These are phyloP conservation scores for Eimeria acervulina DNA, from an alignment of 169 alveolate species.

Conservation along the genomic window DNA sequence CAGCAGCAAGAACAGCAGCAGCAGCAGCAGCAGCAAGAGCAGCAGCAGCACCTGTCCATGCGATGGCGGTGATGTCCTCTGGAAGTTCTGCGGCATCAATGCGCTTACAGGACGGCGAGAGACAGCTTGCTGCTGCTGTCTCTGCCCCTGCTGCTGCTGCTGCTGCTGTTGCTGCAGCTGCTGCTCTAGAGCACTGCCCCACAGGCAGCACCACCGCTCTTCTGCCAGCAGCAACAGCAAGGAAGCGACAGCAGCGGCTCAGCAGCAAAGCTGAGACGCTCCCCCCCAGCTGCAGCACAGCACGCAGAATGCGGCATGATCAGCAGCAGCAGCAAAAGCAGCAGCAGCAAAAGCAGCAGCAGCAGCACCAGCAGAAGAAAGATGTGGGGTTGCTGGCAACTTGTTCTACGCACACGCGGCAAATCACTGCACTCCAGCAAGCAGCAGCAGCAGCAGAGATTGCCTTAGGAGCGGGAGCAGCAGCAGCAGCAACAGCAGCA, in stretches of 20 bases:
- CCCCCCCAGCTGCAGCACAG: constrained; percentile 35
- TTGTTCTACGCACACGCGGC: background rate
- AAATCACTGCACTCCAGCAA: too few species aligned
- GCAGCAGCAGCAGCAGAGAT: background rate
- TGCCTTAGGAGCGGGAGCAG: background rate
- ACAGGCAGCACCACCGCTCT: constrained; percentile 60
- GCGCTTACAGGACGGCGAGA: background rate
- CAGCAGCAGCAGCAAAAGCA: constrained; percentile 56
- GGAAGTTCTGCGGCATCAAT: constrained; percentile 36
- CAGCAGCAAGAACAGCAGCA: background rate
- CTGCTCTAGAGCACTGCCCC: background rate
- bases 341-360: constrained; percentile 21
- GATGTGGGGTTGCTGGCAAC: too few species aligned
- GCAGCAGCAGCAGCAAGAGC: constrained; percentile 51
- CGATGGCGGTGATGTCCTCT: constrained; percentile 39
- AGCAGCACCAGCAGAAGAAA: too few species aligned
- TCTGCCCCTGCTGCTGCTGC: background rate
- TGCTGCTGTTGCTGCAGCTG: constrained; percentile 24
- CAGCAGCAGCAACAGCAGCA: constrained; percentile 43
- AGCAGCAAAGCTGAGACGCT: constrained; percentile 28
- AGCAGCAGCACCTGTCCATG: constrained; percentile 66
- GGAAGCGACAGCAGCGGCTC: constrained; percentile 65
- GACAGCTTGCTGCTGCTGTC: constrained; percentile 34
- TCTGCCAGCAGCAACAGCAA: constrained; percentile 58
- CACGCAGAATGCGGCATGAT: background rate